Percentiles rank a stretch among this genome's conserved stretches.
phyloP scores from a whole-genome alignment of 306 rosid genomes.

The Castanea sativa region DNA sequence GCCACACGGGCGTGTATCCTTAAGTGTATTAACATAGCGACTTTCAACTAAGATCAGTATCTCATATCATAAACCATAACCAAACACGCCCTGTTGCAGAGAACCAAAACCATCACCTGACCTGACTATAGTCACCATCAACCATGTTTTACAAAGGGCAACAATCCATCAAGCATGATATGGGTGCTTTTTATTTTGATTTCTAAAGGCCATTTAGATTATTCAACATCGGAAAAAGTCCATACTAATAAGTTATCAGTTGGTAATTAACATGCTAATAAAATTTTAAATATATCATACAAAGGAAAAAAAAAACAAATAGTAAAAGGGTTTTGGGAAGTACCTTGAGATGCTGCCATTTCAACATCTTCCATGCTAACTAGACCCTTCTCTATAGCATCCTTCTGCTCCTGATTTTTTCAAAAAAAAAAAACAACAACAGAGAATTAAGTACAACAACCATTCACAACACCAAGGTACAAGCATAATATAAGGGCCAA shows the following conservation, averaged over 20 bases:
- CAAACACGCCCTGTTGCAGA: too few species aligned
- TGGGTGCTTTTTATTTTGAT: neutral
- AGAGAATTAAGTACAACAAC: neutral
- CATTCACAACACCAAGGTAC: neutral
- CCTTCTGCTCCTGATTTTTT: constrained; percentile 65
- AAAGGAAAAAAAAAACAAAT: neutral
- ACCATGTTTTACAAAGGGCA: too few species aligned
- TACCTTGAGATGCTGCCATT: constrained; percentile 83
- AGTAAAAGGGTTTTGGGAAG: neutral
- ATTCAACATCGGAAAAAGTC: neutral
- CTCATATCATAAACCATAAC: too few species aligned
- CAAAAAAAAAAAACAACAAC: neutral
- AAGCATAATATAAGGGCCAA: neutral
- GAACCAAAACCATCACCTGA: too few species aligned
- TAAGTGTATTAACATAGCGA: too few species aligned
- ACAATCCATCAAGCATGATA: too few species aligned
- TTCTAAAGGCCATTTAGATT: neutral
- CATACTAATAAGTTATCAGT: neutral
- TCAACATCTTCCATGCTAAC: constrained; percentile 78
- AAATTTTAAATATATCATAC: neutral
- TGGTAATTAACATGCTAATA: neutral
- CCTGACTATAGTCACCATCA: too few species aligned
- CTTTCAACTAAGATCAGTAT: too few species aligned
- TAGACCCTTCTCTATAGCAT: constrained; percentile 60
- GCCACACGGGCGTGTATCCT: too few species aligned